Conservation (phyloP, 345 rosid genomes). For the Crucihimalaya himalaica region DNA sequence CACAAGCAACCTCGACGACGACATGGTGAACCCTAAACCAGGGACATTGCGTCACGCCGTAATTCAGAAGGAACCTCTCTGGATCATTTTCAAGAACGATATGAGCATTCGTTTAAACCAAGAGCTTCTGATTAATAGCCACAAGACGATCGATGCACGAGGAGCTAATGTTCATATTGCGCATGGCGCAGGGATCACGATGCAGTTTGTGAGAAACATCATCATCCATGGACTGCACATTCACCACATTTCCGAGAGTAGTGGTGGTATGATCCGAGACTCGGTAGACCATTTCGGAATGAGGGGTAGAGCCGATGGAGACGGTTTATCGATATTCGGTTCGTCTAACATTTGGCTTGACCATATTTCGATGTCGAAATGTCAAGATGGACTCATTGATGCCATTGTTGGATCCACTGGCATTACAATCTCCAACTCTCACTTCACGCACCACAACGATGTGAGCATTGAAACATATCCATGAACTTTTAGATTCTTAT, state of each 20-base stretch:
- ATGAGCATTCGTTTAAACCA: slow-evolving; percentile 65
- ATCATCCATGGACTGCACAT: slow-evolving; percentile 71
- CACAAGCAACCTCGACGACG: slow-evolving; percentile 57
- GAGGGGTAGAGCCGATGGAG: slow-evolving; percentile 76
- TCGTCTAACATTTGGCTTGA: slow-evolving; percentile 74
- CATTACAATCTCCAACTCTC: slow-evolving; percentile 77
- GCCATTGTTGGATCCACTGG: slow-evolving; percentile 71
- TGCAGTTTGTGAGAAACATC: slow-evolving; percentile 57
- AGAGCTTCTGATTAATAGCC: slow-evolving; percentile 60
- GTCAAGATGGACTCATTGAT: slow-evolving; percentile 75
- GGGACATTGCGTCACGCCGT: slow-evolving; percentile 72
- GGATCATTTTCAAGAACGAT: slow-evolving; percentile 61
- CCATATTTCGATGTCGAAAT: slow-evolving; percentile 66
- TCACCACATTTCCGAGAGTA: slow-evolving; percentile 49
- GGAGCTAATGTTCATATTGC: slow-evolving; percentile 65
- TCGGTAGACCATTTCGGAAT: slow-evolving; percentile 57
- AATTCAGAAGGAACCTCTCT: slow-evolving; percentile 56
- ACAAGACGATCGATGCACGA: slow-evolving; percentile 84
- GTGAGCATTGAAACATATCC: slow-evolving; percentile 36
- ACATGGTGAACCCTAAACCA: slow-evolving; percentile 55
- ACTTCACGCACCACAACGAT: slow-evolving; percentile 76
- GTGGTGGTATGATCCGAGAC: slow-evolving; percentile 70
- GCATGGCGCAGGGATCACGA: slow-evolving; percentile 64
- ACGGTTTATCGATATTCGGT: slow-evolving; percentile 71
- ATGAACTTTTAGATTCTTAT: background rate